phyloP scores from a whole-genome alignment of 805 yeast genomes.

The Tetrapisispora taiwanensis region DNA sequence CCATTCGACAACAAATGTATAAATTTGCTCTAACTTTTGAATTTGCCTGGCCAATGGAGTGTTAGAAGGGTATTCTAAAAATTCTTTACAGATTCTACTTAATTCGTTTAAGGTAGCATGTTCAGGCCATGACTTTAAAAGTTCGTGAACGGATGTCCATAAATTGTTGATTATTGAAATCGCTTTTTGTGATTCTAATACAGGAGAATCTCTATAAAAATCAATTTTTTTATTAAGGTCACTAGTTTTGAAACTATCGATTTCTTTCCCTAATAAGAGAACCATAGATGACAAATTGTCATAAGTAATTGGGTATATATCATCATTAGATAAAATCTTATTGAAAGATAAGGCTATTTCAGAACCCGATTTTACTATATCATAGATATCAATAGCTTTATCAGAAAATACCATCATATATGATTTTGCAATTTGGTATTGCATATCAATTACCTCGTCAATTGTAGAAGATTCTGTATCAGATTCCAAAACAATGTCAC shows the following conservation, averaged over 20 bases:
- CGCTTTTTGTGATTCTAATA: conserved; percentile 53
- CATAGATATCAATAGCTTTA: conserved; percentile 7
- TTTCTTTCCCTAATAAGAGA: conserved; percentile 27
- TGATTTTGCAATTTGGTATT: conserved; percentile 38
- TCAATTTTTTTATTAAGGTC: conserved; percentile 27
- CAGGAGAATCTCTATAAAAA: conserved; percentile 57
- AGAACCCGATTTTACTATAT: conserved; percentile 36
- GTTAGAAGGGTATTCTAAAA: conserved; percentile 47
- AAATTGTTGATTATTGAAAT: conserved; percentile 38
- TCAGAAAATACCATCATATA: conserved; percentile 38
- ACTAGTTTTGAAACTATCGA: conserved; percentile 21
- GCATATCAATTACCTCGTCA: conserved; percentile 35
- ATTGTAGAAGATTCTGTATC: conserved; percentile 6
- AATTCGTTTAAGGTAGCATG: conserved; percentile 79
- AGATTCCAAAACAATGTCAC: conserved; percentile 26
- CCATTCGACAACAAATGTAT: conserved; percentile 81
- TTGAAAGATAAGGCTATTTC: conserved; percentile 24
- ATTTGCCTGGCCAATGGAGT: conserved; percentile 71
- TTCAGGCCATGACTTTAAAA: conserved; percentile 80
- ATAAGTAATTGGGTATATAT: conserved; percentile 17
- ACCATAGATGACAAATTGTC: conserved; percentile 31
- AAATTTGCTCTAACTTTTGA: conserved; percentile 78
- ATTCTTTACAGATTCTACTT: conserved; percentile 52
- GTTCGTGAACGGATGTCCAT: conserved; percentile 34
- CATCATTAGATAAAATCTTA: conserved; percentile 15